phyloP scores from a whole-genome alignment of 2,329 filamentous ascomycete genomes.

The Cordyceps pruinosa region DNA sequence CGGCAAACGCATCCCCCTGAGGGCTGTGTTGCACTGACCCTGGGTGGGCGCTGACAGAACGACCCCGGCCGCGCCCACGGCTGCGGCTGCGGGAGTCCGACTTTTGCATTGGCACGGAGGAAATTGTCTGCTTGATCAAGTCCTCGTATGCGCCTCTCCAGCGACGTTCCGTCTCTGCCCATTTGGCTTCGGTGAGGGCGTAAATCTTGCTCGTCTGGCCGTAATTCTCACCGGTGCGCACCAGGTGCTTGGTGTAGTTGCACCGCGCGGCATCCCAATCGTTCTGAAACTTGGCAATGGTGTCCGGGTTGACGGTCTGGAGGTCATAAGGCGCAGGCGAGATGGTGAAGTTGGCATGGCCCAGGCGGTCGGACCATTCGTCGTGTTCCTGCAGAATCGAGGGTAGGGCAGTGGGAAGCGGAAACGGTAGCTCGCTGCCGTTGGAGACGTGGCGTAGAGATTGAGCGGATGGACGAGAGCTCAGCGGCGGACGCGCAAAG shows the following conservation, averaged over 20 bases:
- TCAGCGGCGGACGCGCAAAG: conserved; percentile 55
- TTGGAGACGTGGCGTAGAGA: conserved; percentile 62
- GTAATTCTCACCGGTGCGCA: conserved; percentile 84
- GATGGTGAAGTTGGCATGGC: conserved; percentile 91
- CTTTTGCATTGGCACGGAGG: conserved; percentile 19
- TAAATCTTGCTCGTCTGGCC: conserved; percentile 86
- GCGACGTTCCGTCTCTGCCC: conserved; percentile 67
- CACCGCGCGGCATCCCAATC: conserved; percentile 79
- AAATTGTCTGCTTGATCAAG: conserved; percentile 48
- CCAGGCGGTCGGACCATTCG: conserved; percentile 77
- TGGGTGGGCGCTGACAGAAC: conserved; percentile 37
- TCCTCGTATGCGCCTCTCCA: conserved; percentile 68
- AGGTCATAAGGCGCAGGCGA: conserved; percentile 73
- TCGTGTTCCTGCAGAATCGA: conserved; percentile 64
- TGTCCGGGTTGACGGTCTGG: conserved; percentile 49
- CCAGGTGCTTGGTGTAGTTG: conserved; percentile 85
- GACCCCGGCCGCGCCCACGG: conserved; percentile 31
- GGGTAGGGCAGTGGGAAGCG: conserved; percentile 38
- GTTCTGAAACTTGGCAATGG: conserved; percentile 56
- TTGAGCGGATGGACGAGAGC: conserved; percentile 67
- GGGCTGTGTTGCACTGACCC: conserved; percentile 25
- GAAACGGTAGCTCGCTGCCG: conserved; percentile 48
- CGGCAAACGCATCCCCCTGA: conserved; percentile 34
- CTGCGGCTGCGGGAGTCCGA: conserved; percentile 32
- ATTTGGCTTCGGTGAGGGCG: conserved; percentile 78